phyloP scores from a whole-genome alignment of 1,284 basidiomycete species.

The Malassezia psittaci region DNA sequence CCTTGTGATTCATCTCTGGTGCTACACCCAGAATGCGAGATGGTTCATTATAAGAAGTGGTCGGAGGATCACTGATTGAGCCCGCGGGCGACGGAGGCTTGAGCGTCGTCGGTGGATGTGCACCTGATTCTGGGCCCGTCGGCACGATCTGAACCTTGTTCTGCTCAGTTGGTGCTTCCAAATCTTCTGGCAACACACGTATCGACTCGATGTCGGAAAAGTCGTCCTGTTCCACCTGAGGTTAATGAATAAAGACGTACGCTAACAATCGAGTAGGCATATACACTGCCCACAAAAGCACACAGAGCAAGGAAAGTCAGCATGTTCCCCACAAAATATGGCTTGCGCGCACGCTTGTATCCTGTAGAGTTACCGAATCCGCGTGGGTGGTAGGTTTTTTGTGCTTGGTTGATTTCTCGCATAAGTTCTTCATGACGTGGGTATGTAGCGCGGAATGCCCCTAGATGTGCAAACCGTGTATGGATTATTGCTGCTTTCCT shows the following conservation, averaged over 20 bases:
- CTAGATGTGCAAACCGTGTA: not conserved
- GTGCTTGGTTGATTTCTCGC: not conserved
- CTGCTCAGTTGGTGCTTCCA: not conserved
- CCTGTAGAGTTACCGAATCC: slow-evolving; percentile 8
- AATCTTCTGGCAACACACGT: slow-evolving; percentile 2
- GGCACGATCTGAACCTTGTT: not conserved
- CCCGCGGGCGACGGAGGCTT: not conserved
- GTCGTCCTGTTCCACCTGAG: slow-evolving; percentile 18
- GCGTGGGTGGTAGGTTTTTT: slow-evolving; percentile 5
- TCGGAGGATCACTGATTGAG: not conserved
- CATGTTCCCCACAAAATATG: slow-evolving; percentile 5
- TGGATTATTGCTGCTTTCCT: not conserved
- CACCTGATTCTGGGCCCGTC: not conserved
- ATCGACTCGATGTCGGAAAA: slow-evolving; percentile 17
- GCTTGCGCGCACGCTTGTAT: slow-evolving; percentile 13
- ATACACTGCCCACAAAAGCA: slow-evolving; percentile 9
- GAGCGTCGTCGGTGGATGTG: not conserved
- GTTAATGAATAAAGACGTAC: not conserved
- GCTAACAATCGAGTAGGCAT: slow-evolving; percentile 16
- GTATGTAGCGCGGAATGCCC: not conserved
- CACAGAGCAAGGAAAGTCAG: not conserved
- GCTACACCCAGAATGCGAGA: not conserved
- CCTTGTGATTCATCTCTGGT: slow-evolving; percentile 13
- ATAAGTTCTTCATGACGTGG: not conserved
- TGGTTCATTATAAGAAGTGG: not conserved